These are phyloP conservation scores for Neopestalotiopsis clavispora DNA, from an alignment of 2,329 filamentous ascomycete genomes.

Conservation along the genomic window DNA sequence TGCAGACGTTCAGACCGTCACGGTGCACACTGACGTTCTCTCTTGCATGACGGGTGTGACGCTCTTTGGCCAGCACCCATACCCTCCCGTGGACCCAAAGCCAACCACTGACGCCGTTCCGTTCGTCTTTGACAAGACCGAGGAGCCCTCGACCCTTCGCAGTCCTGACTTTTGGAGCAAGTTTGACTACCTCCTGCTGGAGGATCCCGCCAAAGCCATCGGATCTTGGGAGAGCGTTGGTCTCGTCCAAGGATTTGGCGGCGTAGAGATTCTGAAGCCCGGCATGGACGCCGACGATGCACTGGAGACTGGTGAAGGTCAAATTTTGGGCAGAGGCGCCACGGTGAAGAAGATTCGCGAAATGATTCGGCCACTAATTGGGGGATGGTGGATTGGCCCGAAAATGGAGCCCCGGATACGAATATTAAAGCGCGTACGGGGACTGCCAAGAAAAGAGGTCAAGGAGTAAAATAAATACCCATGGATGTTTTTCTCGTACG, in stretches of 20 bases:
- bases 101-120: conserved; percentile 33
- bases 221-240: conserved; percentile 61
- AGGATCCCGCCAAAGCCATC: conserved; percentile 52
- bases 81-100: conserved; percentile 28
- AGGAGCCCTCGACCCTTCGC: conserved; percentile 50
- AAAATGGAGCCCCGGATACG: conserved; percentile 61
- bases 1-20: conserved; percentile 36
- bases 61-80: conserved; percentile 61
- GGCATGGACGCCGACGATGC: conserved; percentile 33
- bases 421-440: conserved; percentile 47
- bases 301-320: conserved; percentile 29
- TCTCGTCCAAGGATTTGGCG: conserved; percentile 61
- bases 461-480: conserved; percentile 26
- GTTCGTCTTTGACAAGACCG: conserved; percentile 65
- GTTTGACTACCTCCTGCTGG: conserved; percentile 67
- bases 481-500: background rate
- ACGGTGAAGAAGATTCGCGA: conserved; percentile 44
- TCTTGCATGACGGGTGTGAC: conserved; percentile 75
- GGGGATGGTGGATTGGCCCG: conserved; percentile 70
- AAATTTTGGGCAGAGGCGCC: conserved; percentile 51
- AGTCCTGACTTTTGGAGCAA: conserved; percentile 63
- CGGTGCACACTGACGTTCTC: conserved; percentile 68
- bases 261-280: conserved; percentile 62
- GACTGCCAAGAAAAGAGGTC: conserved; percentile 32
- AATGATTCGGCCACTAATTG: conserved; percentile 49